Evolutionary conservation across 2,329 filamentous ascomycete species (phyloP).

Genomic region (Aspergillus novoparasiticus): DNA sequence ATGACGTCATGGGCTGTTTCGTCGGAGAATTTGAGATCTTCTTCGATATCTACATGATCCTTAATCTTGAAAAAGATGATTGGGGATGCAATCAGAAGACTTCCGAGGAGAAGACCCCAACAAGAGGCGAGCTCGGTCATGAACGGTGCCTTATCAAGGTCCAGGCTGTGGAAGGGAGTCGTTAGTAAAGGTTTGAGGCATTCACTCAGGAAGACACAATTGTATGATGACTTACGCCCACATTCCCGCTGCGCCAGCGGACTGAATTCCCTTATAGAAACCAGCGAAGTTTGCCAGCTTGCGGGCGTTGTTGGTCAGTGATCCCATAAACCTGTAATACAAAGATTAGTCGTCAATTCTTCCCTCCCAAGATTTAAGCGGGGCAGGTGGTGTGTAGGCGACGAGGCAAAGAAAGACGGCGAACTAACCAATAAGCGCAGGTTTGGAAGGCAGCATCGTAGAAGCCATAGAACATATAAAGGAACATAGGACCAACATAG

Average conservation of each 20-base stretch:
- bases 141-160: conserved; percentile 64
- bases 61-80: conserved; percentile 78
- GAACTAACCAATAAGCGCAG: conserved; percentile 75
- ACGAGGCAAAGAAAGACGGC: neutral
- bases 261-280: conserved; percentile 89
- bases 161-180: conserved; percentile 66
- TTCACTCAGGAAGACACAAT: neutral
- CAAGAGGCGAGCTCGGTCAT: conserved; percentile 72
- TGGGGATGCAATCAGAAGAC: conserved; percentile 74
- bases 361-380: neutral
- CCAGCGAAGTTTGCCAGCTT: conserved; percentile 90
- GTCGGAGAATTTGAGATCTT: conserved; percentile 82
- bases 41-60: conserved; percentile 77
- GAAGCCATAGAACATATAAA: conserved; percentile 89
- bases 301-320: conserved; percentile 87
- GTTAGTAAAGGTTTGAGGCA: conserved; percentile 9
- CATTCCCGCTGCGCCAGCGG: conserved; percentile 72
- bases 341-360: neutral
- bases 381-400: neutral
- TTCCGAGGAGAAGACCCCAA: conserved; percentile 76
- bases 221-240: conserved; percentile 40
- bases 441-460: conserved; percentile 92
- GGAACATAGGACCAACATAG: conserved; percentile 78
- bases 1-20: conserved; percentile 74
- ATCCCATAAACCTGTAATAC: conserved; percentile 75